These are phyloP conservation scores for Lunularia cruciata DNA, from an alignment of 225 moss, liverwort and hornwort species.

Conservation along the genomic window DNA sequence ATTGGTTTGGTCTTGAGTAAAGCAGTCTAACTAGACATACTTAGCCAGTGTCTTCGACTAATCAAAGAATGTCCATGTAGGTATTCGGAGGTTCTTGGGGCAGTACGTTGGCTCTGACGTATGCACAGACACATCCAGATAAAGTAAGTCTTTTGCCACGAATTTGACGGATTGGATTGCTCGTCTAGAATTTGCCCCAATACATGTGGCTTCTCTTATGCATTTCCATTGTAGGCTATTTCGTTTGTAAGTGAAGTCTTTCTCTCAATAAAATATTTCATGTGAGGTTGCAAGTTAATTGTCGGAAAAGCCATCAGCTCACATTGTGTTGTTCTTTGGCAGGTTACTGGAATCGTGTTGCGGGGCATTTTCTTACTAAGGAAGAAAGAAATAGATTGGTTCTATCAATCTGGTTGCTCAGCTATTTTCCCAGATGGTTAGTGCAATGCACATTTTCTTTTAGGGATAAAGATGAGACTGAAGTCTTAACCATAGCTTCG, in stretches of 20 bases:
- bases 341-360: slow-evolving; percentile 82
- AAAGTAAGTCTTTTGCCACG: slow-evolving; percentile 41
- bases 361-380: slow-evolving; percentile 90
- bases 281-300: not conserved
- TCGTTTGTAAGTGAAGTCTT: too few species aligned
- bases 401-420: slow-evolving; percentile 79
- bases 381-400: slow-evolving; percentile 94
- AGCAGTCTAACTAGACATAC: too few species aligned
- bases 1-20: too few species aligned
- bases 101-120: slow-evolving; percentile 81
- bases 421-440: slow-evolving; percentile 88
- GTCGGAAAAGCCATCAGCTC: not conserved
- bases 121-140: slow-evolving; percentile 76
- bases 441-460: slow-evolving; percentile 19
- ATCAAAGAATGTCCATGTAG: slow-evolving; percentile 41
- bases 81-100: slow-evolving; percentile 98
- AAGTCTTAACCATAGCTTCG: too few species aligned
- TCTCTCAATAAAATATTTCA: too few species aligned
- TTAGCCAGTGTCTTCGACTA: not conserved
- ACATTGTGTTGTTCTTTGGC: not conserved
- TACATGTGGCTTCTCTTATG: too few species aligned
- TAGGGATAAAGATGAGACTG: too few species aligned
- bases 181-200: too few species aligned
- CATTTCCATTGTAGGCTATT: too few species aligned
- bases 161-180: too few species aligned